Evolutionary conservation across 2,329 filamentous ascomycete genomes (phyloP), one percentile per base, ranked within the genome.

Genomic region (Venturia oleaginea): DNA sequence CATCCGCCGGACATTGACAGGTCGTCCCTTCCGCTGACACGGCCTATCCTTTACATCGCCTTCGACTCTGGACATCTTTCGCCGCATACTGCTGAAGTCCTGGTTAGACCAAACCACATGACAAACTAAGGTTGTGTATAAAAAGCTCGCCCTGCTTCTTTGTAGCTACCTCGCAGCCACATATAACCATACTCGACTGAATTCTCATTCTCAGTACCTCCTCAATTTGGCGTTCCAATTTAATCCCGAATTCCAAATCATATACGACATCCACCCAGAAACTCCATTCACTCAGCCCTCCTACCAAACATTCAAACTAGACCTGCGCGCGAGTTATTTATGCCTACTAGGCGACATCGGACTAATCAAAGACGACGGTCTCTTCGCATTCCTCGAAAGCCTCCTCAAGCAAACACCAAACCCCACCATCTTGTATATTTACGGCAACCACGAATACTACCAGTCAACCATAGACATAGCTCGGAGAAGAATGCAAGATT

Each of bases 271-370:
- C 38, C 38, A 40, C 38, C 1, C 17, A 40, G 34, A 37, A 37
- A 37, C 34, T 6, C 10, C 42, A 19, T 3, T 64, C 37, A 11
- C 30, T 13, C 27, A 37, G 15, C 64, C 62, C 19, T 40, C 43
- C 11, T 65, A 65, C 38, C n/a, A 24, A 13, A 32, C n/a, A 40
- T 65, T 40, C 8, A 42, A 32, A 24, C 17, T 65, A 22, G 19
- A 64, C 10, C 22, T 64, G 7, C 15, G 54, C 19, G 40, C 61
- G 13, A 11, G 3, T n/a, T n/a, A 65, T 38, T 46, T 65, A 30
- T 64, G 27, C 30, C 64, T 65, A 3, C 51, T 65, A 27, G 64
- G 64, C 32, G 64, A 65, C 30, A 65, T 65, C 37, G 64, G 64
- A 10, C 62, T 65, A 10, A 3, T 59, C 15, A 40, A 57, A 40